Conservation (phyloP, 352 stramenopile species). For the Globisporangium abappressorium region DNA sequence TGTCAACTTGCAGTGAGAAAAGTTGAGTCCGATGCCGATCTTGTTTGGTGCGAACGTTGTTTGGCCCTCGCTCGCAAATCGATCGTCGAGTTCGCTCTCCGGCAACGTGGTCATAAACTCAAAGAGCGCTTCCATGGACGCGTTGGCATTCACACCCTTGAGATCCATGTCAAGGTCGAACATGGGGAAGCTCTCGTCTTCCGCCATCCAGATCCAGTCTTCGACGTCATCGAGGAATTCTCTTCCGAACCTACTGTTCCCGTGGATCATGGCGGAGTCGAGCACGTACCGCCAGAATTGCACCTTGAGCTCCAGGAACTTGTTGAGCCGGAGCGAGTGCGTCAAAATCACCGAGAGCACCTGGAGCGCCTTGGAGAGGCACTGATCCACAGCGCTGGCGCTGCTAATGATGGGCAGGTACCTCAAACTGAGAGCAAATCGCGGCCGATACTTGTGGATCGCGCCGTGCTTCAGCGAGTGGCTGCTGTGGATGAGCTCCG, state of each 20-base stretch:
- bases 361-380: background rate
- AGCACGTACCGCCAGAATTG: background rate
- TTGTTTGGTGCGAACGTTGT: background rate
- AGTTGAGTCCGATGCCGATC: background rate
- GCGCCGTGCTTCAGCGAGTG: background rate
- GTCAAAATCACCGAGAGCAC: background rate
- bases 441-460: background rate
- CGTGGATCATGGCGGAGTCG: background rate
- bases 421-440: background rate
- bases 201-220: background rate
- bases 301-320: background rate
- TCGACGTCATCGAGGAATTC: too few species aligned
- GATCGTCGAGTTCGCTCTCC: background rate
- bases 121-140: background rate
- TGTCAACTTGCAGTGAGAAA: background rate
- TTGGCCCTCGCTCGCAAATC: background rate
- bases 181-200: background rate
- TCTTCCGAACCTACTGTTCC: background rate
- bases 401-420: background rate
- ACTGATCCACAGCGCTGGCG: background rate
- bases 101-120: background rate
- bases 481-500: background rate
- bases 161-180: background rate
- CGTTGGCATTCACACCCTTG: too few species aligned
- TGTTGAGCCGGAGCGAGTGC: background rate